Evolutionary conservation across 805 yeast species (phyloP).

Genomic region (Cephaloascus albidus): DNA sequence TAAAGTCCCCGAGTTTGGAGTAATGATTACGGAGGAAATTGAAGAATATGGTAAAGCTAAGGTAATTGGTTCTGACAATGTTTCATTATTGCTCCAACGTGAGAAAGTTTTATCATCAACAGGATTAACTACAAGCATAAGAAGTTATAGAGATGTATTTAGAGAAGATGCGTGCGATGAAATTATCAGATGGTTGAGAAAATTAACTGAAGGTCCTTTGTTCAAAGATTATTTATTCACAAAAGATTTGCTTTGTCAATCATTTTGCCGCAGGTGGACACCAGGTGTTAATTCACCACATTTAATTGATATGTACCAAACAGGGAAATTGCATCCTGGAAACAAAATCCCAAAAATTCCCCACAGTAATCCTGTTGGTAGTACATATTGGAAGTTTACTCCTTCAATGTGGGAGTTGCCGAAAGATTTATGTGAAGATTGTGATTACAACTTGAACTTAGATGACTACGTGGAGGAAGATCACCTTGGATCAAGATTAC

Average conservation of each 20-base stretch:
- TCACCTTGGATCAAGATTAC: constrained; percentile 41
- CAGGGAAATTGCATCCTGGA: constrained; percentile 22
- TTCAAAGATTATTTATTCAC: constrained; percentile 36
- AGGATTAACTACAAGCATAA: constrained; percentile 57
- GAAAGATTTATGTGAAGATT: constrained; percentile 28
- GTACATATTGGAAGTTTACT: constrained; percentile 26
- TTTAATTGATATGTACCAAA: constrained; percentile 7
- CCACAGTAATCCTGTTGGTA: constrained; percentile 3
- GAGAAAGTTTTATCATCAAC: constrained; percentile 51
- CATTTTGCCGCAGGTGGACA: constrained; percentile 55
- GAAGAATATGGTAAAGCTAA: constrained; percentile 61
- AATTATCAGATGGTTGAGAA: constrained; percentile 56
- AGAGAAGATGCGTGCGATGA: constrained; percentile 77
- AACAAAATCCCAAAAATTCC: constrained; percentile 29
- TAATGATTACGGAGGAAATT: constrained; percentile 60
- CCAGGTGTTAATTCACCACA: constrained; percentile 30
- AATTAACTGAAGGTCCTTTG: constrained; percentile 44
- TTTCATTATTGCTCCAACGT: constrained; percentile 39
- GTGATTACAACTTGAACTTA: constrained; percentile 30
- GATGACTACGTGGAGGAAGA: constrained; percentile 14
- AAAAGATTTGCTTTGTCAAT: constrained; percentile 43
- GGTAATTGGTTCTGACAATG: constrained; percentile 48
- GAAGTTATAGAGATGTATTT: constrained; percentile 60
- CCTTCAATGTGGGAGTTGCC: constrained; percentile 40
- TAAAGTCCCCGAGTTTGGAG: constrained; percentile 55